These are phyloP conservation scores for Mortierella antarctica DNA, from an alignment of 192 early-diverging fungal genomes.

Conservation along the genomic window DNA sequence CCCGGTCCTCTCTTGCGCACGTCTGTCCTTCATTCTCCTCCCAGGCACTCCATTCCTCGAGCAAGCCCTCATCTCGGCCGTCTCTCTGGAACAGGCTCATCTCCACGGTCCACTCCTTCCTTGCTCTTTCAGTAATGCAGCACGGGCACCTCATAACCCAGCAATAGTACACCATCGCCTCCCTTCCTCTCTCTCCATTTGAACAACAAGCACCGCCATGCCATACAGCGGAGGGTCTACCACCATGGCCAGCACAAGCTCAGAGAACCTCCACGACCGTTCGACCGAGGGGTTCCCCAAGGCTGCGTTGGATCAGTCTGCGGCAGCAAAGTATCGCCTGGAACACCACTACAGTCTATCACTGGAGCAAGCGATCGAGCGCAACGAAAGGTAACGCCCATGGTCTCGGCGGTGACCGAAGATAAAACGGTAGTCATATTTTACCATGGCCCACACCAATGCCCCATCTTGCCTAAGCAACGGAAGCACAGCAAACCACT, in stretches of 20 bases:
- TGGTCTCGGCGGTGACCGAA: too few species aligned
- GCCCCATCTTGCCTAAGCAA: too few species aligned
- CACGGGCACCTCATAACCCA: constrained; percentile 31
- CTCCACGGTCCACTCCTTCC: too few species aligned
- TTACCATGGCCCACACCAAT: too few species aligned
- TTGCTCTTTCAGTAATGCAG: constrained; percentile 13
- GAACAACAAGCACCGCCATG: constrained; percentile 17
- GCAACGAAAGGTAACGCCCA: constrained; percentile 71
- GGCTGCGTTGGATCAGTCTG: constrained; percentile 85
- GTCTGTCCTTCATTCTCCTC: neutral
- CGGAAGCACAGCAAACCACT: too few species aligned
- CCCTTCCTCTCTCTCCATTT: neutral
- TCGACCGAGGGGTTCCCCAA: constrained; percentile 82
- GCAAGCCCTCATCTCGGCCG: too few species aligned
- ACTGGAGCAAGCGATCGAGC: constrained; percentile 90
- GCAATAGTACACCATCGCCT: constrained; percentile 1
- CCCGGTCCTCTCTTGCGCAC: neutral
- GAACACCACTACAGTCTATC: constrained; percentile 93
- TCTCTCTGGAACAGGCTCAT: too few species aligned
- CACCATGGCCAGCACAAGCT: constrained; percentile 4
- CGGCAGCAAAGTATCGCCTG: constrained; percentile 90
- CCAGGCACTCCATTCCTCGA: neutral
- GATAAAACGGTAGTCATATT: too few species aligned
- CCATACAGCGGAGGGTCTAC: constrained; percentile 16
- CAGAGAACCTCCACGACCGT: constrained; percentile 67